phyloP scores from a whole-genome alignment of 495 filamentous ascomycete species.

The Aspergillus indologenus region DNA sequence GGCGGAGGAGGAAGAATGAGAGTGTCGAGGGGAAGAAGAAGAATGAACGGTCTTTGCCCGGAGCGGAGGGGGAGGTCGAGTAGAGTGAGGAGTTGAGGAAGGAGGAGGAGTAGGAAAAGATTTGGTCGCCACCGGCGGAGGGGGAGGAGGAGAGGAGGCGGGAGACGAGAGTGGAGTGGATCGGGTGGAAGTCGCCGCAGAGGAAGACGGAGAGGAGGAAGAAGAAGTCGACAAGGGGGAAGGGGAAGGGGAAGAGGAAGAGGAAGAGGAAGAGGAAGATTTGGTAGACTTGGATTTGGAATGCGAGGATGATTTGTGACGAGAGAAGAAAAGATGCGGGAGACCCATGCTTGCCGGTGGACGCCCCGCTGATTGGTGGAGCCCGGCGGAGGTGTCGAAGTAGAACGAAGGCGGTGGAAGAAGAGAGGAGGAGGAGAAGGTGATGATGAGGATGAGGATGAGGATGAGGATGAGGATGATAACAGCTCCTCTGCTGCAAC shows the following conservation, averaged over 20 bases:
- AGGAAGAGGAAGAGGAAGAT: constrained; percentile 25
- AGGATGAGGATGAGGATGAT: not conserved
- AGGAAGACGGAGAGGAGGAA: constrained; percentile 7
- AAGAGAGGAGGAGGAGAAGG: not conserved
- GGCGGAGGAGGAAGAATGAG: constrained; percentile 10
- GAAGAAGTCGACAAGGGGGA: constrained; percentile 7
- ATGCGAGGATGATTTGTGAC: constrained; percentile 32
- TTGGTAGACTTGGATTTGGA: constrained; percentile 21
- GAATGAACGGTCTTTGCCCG: constrained; percentile 6
- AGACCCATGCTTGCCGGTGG: constrained; percentile 4
- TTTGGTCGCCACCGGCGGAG: constrained; percentile 5
- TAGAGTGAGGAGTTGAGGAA: not conserved
- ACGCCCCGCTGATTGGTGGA: constrained; percentile 20
- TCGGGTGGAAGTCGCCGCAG: constrained; percentile 21
- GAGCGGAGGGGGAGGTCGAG: constrained; percentile 10
- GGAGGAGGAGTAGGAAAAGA: constrained; percentile 12
- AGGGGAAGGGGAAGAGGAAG: constrained; percentile 20
- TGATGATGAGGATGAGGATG: not conserved
- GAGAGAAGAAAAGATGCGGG: constrained; percentile 34
- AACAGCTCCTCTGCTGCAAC: no score
- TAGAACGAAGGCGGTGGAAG: constrained; percentile 49
- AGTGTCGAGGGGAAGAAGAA: constrained; percentile 5
- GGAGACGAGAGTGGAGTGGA: constrained; percentile 16
- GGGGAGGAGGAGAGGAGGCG: constrained; percentile 9
- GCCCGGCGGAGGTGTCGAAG: constrained; percentile 31